phyloP scores from a whole-genome alignment of 106 monocot genomes.

The Posidonia australis region DNA sequence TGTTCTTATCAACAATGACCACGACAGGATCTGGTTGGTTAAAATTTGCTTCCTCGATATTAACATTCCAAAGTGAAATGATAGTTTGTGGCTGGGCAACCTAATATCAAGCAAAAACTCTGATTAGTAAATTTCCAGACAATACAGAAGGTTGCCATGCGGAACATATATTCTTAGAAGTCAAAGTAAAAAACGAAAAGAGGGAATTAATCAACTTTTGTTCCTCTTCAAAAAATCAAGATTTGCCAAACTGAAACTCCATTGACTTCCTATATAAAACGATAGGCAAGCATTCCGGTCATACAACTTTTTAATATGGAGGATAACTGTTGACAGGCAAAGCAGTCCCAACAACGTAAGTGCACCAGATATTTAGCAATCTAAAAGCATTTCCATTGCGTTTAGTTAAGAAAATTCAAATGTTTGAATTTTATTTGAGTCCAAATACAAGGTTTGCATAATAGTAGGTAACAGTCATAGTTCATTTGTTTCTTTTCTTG shows the following conservation, averaged over 20 bases:
- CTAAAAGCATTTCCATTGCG: no score
- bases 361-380: no score
- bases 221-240: no score
- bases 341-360: background rate
- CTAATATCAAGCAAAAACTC: slow-evolving; percentile 15
- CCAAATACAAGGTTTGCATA: no score
- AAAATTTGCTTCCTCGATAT: slow-evolving; percentile 54
- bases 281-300: no score
- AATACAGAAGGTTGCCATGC: background rate
- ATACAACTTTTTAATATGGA: background rate
- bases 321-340: background rate
- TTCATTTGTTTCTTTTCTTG: no score
- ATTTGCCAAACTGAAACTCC: no score
- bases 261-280: no score
- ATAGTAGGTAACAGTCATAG: no score
- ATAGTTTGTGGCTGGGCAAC: slow-evolving; percentile 41
- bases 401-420: no score
- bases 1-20: slow-evolving; percentile 46
- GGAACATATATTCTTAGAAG: background rate
- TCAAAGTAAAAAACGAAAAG: background rate
- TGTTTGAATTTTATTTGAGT: no score
- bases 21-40: slow-evolving; percentile 56
- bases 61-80: slow-evolving; percentile 55
- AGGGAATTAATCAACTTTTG: background rate
- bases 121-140: background rate